Base-by-base conservation (phyloP, 106 monocot genomes). In the Allium cepa region DNA sequence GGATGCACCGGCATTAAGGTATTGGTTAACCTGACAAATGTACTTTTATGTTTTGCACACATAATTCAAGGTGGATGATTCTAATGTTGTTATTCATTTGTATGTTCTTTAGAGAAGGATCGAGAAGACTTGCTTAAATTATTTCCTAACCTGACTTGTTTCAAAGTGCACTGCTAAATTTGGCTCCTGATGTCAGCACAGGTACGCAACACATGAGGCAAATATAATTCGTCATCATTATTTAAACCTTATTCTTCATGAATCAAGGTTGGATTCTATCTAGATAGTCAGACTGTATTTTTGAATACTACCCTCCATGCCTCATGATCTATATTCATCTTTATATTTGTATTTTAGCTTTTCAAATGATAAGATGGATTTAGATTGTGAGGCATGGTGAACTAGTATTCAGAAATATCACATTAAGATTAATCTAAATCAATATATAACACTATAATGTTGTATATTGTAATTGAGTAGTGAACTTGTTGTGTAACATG, bases 1-100 rank as follows among this genome's bases (percentile, higher is more conserved):
- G 95, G 96, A 60, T 96, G 96, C 59, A 75, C 77, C 62, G 92
- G 86, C 53, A 88, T 96, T 59, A 92, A 88, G 96, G 96, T 96
- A 36, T 46, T 56, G 28, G 4, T 62, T 75, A 8, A 49, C 46
- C 36, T 36, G 1, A 36, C 36, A 36, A 8, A 11, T 36, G 3
- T 46, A 17, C 50, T 11, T 56, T 10, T 57, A 49, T 50, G 14
- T 50, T 61, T 12, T 50, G 3, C 17, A 65, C 11, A 8, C 51
- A 58, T 55, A 12, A 22, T 16, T 13, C 14, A 26, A 67, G 64
- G 47, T 17, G 17, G 22, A 10, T 12, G 7, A 8, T 52, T 51
- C 13, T 4, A 67, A 10, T 26, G 11, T 91, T 45, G 95, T 3
- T 26, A 13, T 67, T 53, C 26, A 64, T 67, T 52, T 67, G 51